Conservation (phyloP, 805 yeast species). For the Zygotorulaspora florentina region DNA sequence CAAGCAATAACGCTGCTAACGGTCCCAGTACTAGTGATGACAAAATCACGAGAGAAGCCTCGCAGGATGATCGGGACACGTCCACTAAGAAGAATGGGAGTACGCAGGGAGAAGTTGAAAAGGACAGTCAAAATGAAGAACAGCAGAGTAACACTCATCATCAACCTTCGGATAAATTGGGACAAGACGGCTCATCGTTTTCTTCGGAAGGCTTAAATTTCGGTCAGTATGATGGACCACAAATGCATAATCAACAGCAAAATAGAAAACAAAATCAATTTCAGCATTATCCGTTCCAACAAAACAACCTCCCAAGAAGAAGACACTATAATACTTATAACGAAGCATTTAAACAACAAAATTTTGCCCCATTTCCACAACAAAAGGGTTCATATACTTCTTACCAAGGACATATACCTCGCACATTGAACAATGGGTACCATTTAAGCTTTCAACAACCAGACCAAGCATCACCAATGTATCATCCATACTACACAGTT, state of each 20-base stretch:
- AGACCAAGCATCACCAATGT: slow-evolving; percentile 21
- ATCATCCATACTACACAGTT: slow-evolving; percentile 21
- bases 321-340: slow-evolving; percentile 19
- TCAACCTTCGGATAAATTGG: neutral
- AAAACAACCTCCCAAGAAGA: slow-evolving; percentile 22
- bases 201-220: neutral
- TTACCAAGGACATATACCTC: slow-evolving; percentile 16
- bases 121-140: neutral
- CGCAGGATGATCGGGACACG: neutral
- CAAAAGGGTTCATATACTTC: slow-evolving; percentile 7
- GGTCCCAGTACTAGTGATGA: neutral
- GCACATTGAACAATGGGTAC: slow-evolving; percentile 11
- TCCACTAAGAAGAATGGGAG: neutral
- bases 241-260: slow-evolving; percentile 7
- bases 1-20: neutral
- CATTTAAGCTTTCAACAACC: slow-evolving; percentile 16
- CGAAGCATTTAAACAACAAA: slow-evolving; percentile 14
- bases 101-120: neutral
- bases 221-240: slow-evolving; percentile 2
- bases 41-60: slow-evolving; percentile 1
- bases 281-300: slow-evolving; percentile 15
- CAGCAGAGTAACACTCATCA: neutral
- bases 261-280: slow-evolving; percentile 8
- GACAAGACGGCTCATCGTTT: neutral
- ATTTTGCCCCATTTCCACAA: slow-evolving; percentile 3